Base-by-base conservation (phyloP, 2,329 filamentous ascomycete genomes). In the Pseudogymnoascus destructans region DNA sequence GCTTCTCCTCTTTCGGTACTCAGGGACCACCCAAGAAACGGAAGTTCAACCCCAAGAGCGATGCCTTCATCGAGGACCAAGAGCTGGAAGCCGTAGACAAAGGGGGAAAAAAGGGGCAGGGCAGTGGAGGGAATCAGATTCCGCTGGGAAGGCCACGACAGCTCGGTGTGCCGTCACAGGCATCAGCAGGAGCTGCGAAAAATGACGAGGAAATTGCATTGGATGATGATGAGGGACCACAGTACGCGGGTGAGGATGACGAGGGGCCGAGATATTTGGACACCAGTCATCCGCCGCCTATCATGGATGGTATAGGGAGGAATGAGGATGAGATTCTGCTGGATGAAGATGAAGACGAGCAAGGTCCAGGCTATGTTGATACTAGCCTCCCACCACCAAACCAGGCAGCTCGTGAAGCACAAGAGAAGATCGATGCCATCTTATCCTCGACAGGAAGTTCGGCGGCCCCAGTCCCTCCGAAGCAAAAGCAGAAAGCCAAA, bases 1-100 rank as follows among this genome's bases (percentile, higher is more conserved):
- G 87, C 62, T 90, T 90, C 70, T 78, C 82, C 7, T 78, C 80
- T 59, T 91, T 91, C 67, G 86, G 86, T 63, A 70, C 72, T 8
- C 74, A 78, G 63, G 68, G 73, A 57, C 72, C 70, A 2, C 73
- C 77, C 1, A 87, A 86, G 69, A 86, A 86, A 69, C 79, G 85
- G 61, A 84, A 84, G 66, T 85, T 81, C 70, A 82, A 86, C 65
- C 74, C 78, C 15, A 71, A 74, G 25, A 73, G 71, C 55, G 80
- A 80, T 64, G 77, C 77, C 35, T 74, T 76, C 59, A 70, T 77
- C 46, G 70, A 71, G 57, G 68, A 67, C 13, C 67, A 64, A 64
- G 70, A 63, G 58, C 65, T 67, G 58, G 67, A 60, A 13, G 61
- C 61, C 11, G 23, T 69, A 1, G 66, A 70, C 59, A 63, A 63